A percentile compares a stretch with the other conserved stretches of the same genome.
These are phyloP conservation scores for Microbotryum violaceum DNA, from an alignment of 1,284 basidiomycete genomes.

Conservation along the genomic window DNA sequence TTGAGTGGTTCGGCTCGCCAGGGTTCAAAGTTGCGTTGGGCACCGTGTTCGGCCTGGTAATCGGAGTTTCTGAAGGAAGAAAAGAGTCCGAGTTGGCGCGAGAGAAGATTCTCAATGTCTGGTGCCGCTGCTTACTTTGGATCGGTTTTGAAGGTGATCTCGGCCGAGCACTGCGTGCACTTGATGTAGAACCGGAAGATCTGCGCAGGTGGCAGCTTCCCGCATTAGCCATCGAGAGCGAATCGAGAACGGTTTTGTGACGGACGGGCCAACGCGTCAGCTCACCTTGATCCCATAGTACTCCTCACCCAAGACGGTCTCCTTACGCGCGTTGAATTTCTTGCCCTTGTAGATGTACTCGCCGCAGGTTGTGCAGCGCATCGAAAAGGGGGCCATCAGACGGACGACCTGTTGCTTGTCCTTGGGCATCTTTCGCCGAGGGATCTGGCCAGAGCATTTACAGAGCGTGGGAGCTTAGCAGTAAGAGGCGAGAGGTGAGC, in stretches of 20 bases:
- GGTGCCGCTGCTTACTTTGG: conserved; percentile 53
- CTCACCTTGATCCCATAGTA: conserved; percentile 97
- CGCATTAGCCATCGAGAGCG: no score
- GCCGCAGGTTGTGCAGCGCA: conserved; percentile 71
- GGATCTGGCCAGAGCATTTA: conserved; percentile 50
- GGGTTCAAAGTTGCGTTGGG: conserved; percentile 87
- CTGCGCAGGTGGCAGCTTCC: background rate
- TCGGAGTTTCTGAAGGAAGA: conserved; percentile 60
- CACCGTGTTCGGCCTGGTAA: conserved; percentile 84
- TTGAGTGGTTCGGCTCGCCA: conserved; percentile 60
- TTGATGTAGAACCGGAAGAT: conserved; percentile 43
- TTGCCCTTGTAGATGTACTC: conserved; percentile 94
- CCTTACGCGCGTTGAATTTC: conserved; percentile 98
- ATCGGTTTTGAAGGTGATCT: conserved; percentile 99
- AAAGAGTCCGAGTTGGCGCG: background rate
- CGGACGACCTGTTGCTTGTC: conserved; percentile 75
- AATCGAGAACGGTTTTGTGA: no score
- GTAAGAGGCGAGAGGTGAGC: background rate
- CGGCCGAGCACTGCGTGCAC: conserved; percentile 84
- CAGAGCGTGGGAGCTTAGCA: background rate
- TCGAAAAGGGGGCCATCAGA: conserved; percentile 98
- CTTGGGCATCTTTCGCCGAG: conserved; percentile 75
- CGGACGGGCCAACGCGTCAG: background rate
- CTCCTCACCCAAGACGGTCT: conserved; percentile 92
- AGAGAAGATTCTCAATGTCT: no score